These are phyloP conservation scores for Curvularia sp. DNA, from an alignment of 2,329 filamentous ascomycete genomes.

Conservation along the genomic window DNA sequence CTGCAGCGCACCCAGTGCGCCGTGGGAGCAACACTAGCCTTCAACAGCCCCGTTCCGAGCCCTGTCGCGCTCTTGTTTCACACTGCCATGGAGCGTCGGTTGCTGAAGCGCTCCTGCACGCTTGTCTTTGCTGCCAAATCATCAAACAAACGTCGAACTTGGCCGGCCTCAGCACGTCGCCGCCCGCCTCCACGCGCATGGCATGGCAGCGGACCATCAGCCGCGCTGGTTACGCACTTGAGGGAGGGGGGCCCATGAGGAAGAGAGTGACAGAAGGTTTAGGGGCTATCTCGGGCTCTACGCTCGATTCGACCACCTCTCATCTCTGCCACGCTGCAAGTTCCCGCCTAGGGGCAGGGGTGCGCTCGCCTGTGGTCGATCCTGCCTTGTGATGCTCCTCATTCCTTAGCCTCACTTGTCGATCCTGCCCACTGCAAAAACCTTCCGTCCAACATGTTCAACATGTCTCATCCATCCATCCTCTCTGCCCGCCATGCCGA, in stretches of 20 bases:
- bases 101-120: constrained; percentile 32
- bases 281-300: constrained; percentile 43
- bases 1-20: constrained; percentile 16
- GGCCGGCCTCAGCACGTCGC: constrained; percentile 32
- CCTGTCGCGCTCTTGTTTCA: constrained; percentile 49
- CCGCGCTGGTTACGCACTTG: constrained; percentile 4
- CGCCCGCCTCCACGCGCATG: neutral
- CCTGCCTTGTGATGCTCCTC: constrained; percentile 24
- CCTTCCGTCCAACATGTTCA: neutral
- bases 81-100: constrained; percentile 29
- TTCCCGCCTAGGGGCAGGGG: constrained; percentile 32
- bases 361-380: constrained; percentile 21
- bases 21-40: constrained; percentile 23
- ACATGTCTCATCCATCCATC: neutral
- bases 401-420: constrained; percentile 48
- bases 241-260: neutral
- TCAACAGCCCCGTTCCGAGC: constrained; percentile 19
- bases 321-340: constrained; percentile 40
- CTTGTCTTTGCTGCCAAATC: constrained; percentile 45
- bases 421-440: constrained; percentile 34
- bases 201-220: neutral
- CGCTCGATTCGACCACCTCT: constrained; percentile 38
- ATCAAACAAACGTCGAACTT: constrained; percentile 43
- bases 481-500: neutral
- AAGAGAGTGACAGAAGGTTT: constrained; percentile 19